Base-by-base conservation (phyloP, 2,329 filamentous ascomycete genomes). In the Pyricularia pennisetigena region DNA sequence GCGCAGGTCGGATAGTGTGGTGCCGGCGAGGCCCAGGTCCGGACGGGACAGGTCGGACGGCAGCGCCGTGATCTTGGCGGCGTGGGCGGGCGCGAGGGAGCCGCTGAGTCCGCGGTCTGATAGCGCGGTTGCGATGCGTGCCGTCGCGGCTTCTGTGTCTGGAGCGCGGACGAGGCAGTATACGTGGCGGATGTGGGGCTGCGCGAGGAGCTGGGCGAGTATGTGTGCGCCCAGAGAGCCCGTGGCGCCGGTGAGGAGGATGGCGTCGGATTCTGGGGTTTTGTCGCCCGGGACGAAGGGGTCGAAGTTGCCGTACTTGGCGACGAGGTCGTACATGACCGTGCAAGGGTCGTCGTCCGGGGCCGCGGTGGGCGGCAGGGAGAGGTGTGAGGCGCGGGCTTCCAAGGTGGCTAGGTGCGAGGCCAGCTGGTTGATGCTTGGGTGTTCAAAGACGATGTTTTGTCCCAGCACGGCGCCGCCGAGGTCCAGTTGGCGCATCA, bases 171-270 rank as follows among this genome's bases (percentile, higher is more conserved):
- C 81, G 2, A 87, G 78, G 68, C 82, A 83, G 77, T 84, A 86
- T 1, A 88, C 76, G 7, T 76, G 77, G 35, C 78, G 76, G 35
- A 91, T 79, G 24, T 85, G 83, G 12, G 85, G 81, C n/a, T 85
- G 80, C 2, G 82, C 79, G 1, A 85, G 82, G 16, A 91, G 81
- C n/a, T 86, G 83, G 3, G 84, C 82, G 1, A 87, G 79, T 1
- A 89, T 78, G 71, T 89, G 87, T 0, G 85, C 81, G 1, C 89
- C 89, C 0, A 91, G 79, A 1, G 87, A 88, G 0, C 89, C 89
- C 0, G 89, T 91, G 0, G 84, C 83, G 1, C 89, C 89, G 0
- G 88, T 91, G 3, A 91, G 74, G 1, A 70, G 35, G 68, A 73
- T 61, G 35, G 75, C 73, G 65, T 71, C 64, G 66, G 72, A 66